A percentile compares a stretch with the other conserved stretches of the same genome.
Conservation (phyloP, 192 early-diverging fungal genomes). For the Podila clonocystis region DNA sequence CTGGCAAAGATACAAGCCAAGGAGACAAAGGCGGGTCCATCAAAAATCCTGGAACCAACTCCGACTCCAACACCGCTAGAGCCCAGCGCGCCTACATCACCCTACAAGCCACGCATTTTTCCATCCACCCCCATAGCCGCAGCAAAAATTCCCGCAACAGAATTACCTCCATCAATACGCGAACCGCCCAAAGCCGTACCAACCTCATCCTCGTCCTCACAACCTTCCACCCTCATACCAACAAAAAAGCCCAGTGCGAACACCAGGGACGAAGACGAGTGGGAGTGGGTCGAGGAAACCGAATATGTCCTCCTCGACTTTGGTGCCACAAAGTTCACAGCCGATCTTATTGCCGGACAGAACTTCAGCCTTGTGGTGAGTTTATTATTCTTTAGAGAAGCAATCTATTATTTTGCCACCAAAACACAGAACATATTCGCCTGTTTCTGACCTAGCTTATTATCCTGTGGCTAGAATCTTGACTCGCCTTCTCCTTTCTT, state of each 20-base stretch:
- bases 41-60: not conserved
- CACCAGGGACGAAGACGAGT: conserved; percentile 20
- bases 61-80: not conserved
- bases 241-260: not conserved
- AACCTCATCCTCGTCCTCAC: not conserved
- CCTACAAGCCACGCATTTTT: too few relatives aligned
- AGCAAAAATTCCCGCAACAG: not conserved
- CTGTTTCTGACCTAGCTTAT: not conserved
- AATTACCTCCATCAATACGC: not conserved
- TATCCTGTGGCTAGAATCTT: conserved; percentile 9
- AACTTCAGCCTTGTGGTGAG: conserved; percentile 34
- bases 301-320: conserved; percentile 44
- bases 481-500: conserved; percentile 38
- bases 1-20: too few relatives aligned
- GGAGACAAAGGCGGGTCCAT: too few relatives aligned
- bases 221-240: not conserved
- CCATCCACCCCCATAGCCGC: not conserved
- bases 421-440: not conserved
- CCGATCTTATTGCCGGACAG: conserved; percentile 15
- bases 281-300: conserved; percentile 50
- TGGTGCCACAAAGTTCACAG: conserved; percentile 18
- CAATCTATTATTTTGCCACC: not conserved
- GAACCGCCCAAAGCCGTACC: not conserved
- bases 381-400: not conserved
- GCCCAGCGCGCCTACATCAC: too few relatives aligned